Conservation (phyloP, 768 basidiomycete genomes). For the Leccinum sublutescens region DNA sequence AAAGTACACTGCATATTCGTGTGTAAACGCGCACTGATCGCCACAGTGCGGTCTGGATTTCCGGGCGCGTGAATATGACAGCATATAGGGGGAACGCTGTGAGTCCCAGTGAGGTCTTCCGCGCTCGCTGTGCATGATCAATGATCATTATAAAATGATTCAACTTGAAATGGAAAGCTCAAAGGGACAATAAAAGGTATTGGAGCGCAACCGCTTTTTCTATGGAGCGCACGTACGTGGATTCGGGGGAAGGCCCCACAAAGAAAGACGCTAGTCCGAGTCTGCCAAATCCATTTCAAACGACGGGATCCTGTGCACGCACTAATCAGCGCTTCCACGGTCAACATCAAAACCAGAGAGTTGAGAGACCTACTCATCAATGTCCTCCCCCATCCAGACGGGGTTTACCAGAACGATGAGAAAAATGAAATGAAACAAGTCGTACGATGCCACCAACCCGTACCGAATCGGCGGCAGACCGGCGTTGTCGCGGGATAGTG, state of each 20-base stretch:
- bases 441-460: slow-evolving; percentile 2
- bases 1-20: neutral
- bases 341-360: neutral
- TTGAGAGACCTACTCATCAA: neutral
- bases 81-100: neutral
- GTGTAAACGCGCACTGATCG: neutral
- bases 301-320: neutral
- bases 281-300: neutral
- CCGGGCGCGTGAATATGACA: neutral
- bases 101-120: neutral
- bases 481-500: neutral
- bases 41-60: neutral
- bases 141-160: neutral
- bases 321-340: neutral
- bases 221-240: neutral
- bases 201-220: neutral
- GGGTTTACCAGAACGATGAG: neutral
- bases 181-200: neutral
- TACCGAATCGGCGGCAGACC: neutral
- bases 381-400: neutral
- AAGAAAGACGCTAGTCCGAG: neutral
- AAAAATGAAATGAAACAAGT: neutral
- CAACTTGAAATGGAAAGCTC: neutral
- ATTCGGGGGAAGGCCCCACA: neutral
- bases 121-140: neutral